Percentiles rank a stretch among this genome's conserved stretches.
Conservation (phyloP, 176 grass and related monocot genomes). For the maize (Zea mays) region DNA sequence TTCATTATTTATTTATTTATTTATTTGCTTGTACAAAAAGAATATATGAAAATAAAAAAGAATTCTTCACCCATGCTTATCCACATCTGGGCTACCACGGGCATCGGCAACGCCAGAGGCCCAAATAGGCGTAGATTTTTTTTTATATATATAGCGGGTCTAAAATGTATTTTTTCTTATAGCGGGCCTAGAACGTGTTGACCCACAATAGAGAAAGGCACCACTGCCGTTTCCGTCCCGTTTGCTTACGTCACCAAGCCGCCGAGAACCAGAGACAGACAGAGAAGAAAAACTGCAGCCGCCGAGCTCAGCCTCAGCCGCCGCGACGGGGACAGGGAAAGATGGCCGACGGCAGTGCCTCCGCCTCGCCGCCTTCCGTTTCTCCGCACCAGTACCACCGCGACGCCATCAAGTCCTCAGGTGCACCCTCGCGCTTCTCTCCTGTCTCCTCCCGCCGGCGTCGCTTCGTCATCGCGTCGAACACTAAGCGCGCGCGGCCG, state of each 20-base stretch:
- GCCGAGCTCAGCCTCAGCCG: slow-evolving; percentile 31
- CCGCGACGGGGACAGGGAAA: slow-evolving; percentile 1
- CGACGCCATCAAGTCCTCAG: slow-evolving; percentile 61
- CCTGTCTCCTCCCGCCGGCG: slow-evolving; percentile 2
- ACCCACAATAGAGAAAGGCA: not conserved
- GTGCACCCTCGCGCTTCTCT: slow-evolving; percentile 15
- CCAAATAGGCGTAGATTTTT: not conserved
- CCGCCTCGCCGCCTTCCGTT: slow-evolving; percentile 17
- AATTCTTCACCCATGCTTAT: not conserved
- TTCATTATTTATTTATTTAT: no score
- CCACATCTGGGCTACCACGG: not conserved
- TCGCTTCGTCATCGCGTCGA: slow-evolving; percentile 29
- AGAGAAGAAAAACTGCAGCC: slow-evolving; percentile 9
- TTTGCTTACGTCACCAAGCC: slow-evolving; percentile 1
- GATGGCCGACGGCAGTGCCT: slow-evolving; percentile 59
- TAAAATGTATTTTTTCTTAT: not conserved
- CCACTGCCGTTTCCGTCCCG: not conserved
- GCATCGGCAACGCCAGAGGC: not conserved
- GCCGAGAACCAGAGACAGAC: not conserved
- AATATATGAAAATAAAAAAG: not conserved
- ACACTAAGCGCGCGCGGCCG: not conserved
- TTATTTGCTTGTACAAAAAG: no score
- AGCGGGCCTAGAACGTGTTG: not conserved
- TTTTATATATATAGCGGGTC: no score
- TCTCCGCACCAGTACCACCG: slow-evolving; percentile 50